phyloP scores from a whole-genome alignment of 2,329 filamentous ascomycete species.

The Fusarium citri region DNA sequence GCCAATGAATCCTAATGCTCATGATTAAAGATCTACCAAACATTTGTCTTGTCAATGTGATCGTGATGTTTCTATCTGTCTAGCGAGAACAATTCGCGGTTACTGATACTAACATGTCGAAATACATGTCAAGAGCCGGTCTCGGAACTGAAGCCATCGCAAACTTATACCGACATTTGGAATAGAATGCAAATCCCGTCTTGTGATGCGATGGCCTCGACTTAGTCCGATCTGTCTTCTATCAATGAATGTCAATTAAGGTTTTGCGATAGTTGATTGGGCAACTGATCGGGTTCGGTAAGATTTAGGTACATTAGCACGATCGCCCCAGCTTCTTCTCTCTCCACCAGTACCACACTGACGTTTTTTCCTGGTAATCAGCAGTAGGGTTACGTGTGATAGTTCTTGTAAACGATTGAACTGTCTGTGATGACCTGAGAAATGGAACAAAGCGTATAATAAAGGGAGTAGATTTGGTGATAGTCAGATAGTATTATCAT shows the following conservation, averaged over 20 bases:
- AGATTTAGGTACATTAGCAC: slow-evolving; percentile 14
- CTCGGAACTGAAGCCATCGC: background rate
- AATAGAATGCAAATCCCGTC: background rate
- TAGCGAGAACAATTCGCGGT: background rate
- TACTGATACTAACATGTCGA: background rate
- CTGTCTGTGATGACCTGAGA: slow-evolving; percentile 2
- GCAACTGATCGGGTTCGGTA: slow-evolving; percentile 28
- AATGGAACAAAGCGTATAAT: slow-evolving; percentile 17
- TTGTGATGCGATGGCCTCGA: no score
- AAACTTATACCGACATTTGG: background rate
- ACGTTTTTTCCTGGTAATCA: slow-evolving; percentile 2
- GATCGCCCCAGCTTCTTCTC: slow-evolving; percentile 8
- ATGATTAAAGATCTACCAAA: background rate
- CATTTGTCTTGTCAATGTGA: no score
- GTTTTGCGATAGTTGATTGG: slow-evolving; percentile 38
- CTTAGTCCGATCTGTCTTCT: background rate
- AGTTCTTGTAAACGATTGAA: background rate
- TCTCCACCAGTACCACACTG: slow-evolving; percentile 17
- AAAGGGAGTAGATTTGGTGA: background rate
- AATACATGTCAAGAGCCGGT: background rate
- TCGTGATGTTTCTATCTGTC: background rate
- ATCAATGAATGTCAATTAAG: background rate
- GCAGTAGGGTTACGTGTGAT: background rate
- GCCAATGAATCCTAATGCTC: slow-evolving; percentile 36
- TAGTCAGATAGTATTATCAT: background rate